Conservation (phyloP, 2,329 filamentous ascomycete genomes). For the Boeremia exigua region DNA sequence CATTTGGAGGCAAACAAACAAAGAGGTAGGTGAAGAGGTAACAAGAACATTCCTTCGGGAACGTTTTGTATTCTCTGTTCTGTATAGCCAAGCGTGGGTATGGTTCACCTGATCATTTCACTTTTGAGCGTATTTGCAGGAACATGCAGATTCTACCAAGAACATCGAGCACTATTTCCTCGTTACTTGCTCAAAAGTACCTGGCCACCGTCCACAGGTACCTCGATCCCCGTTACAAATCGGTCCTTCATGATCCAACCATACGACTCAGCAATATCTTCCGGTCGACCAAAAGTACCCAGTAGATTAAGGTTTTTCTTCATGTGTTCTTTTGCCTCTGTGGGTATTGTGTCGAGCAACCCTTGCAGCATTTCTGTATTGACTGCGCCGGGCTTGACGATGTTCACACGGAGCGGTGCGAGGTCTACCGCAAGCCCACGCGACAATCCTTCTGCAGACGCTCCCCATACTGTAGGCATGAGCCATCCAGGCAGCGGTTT, state of each 20-base stretch:
- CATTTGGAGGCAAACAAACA: too few species aligned
- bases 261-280: constrained; percentile 54
- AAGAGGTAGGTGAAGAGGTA: too few species aligned
- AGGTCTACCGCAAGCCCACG: constrained; percentile 51
- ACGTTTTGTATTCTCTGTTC: too few species aligned
- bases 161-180: too few species aligned
- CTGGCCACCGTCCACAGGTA: constrained; percentile 47
- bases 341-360: constrained; percentile 17
- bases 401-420: constrained; percentile 52
- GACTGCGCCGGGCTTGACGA: constrained; percentile 50
- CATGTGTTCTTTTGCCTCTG: constrained; percentile 21
- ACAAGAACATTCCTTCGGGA: too few species aligned
- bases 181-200: not conserved
- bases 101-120: too few species aligned
- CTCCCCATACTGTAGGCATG: constrained; percentile 31
- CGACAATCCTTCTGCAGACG: constrained; percentile 39
- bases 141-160: too few species aligned
- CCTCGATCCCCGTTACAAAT: constrained; percentile 45
- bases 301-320: constrained; percentile 27
- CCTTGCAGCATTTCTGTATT: constrained; percentile 49
- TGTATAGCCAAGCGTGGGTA: too few species aligned
- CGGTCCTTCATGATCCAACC: constrained; percentile 52
- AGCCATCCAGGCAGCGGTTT: constrained; percentile 45
- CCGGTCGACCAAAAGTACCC: constrained; percentile 27
- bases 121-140: too few species aligned